A percentile compares a stretch with the other conserved stretches of the same genome.
Conservation (phyloP, 108 stramenopile genomes). For the Conticribra weissflogii region DNA sequence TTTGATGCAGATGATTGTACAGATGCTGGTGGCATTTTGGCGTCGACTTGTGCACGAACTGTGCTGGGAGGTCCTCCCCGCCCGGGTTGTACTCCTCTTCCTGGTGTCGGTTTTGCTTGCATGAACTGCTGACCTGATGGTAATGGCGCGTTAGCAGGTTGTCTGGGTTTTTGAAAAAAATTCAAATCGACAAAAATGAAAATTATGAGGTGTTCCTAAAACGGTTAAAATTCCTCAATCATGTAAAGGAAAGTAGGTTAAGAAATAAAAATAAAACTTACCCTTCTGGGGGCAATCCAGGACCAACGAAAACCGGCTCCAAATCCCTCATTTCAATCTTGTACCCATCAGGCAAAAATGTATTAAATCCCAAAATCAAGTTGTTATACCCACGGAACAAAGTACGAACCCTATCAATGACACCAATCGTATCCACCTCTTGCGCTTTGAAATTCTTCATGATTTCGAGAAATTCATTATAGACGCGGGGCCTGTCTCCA, state of each 20-base stretch:
- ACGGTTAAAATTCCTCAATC: not conserved
- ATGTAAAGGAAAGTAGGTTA: not conserved
- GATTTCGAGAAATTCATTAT: slow-evolving; percentile 99
- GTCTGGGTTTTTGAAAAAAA: not conserved
- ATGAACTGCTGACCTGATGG: slow-evolving; percentile 19
- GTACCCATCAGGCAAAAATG: slow-evolving; percentile 92
- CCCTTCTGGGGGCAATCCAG: slow-evolving; percentile 33
- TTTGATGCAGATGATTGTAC: slow-evolving; percentile 11
- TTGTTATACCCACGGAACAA: slow-evolving; percentile 93
- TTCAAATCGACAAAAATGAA: not conserved
- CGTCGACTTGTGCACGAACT: not conserved
- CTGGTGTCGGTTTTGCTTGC: slow-evolving; percentile 17
- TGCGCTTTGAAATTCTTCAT: slow-evolving; percentile 99
- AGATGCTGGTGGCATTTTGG: not conserved
- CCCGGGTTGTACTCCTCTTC: slow-evolving; percentile 14
- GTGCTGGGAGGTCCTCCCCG: slow-evolving; percentile 3
- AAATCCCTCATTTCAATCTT: slow-evolving; percentile 90
- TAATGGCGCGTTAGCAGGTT: not conserved
- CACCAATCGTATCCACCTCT: slow-evolving; percentile 90
- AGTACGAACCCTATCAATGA: slow-evolving; percentile 80
- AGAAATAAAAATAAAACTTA: slow-evolving; percentile 4
- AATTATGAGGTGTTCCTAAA: not conserved
- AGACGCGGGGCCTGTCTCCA: slow-evolving; percentile 94
- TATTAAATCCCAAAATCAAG: slow-evolving; percentile 95
- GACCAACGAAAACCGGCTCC: slow-evolving; percentile 51